Percentiles rank a stretch among this genome's conserved stretches.
phyloP scores from a whole-genome alignment of 352 stramenopile genomes.

The Phytophthora quininea region DNA sequence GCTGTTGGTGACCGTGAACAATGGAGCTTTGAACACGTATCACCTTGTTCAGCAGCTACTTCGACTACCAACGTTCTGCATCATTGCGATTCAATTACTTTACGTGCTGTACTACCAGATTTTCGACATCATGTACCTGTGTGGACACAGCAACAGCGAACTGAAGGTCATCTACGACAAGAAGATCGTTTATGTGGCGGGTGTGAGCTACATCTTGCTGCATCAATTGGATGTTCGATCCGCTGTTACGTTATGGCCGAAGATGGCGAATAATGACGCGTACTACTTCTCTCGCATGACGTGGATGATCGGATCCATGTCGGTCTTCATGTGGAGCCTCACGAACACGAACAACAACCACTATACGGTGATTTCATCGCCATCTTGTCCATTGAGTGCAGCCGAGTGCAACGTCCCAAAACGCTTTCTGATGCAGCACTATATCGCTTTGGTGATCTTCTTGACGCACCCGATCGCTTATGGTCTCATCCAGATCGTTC shows the following conservation, averaged over 20 bases:
- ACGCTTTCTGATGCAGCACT: constrained; percentile 37
- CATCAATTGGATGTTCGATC: constrained; percentile 46
- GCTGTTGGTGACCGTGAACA: constrained; percentile 29
- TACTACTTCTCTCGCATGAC: constrained; percentile 40
- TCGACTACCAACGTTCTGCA: constrained; percentile 41
- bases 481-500: constrained; percentile 41
- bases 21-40: constrained; percentile 33
- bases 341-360: constrained; percentile 16
- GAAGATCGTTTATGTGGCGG: constrained; percentile 44
- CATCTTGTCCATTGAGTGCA: constrained; percentile 25
- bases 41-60: constrained; percentile 43
- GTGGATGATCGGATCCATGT: constrained; percentile 42
- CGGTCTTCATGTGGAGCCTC: constrained; percentile 38
- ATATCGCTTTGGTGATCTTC: constrained; percentile 32
- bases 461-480: constrained; percentile 37
- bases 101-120: constrained; percentile 56
- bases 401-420: constrained; percentile 33
- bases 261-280: constrained; percentile 52
- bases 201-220: constrained; percentile 40
- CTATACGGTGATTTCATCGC: constrained; percentile 30
- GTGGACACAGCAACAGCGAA: constrained; percentile 23
- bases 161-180: constrained; percentile 31
- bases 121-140: constrained; percentile 41
- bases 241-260: constrained; percentile 42
- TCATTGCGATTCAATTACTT: constrained; percentile 43